phyloP scores from a whole-genome alignment of 805 yeast species.

The Cyberlindnera euphorbiae region DNA sequence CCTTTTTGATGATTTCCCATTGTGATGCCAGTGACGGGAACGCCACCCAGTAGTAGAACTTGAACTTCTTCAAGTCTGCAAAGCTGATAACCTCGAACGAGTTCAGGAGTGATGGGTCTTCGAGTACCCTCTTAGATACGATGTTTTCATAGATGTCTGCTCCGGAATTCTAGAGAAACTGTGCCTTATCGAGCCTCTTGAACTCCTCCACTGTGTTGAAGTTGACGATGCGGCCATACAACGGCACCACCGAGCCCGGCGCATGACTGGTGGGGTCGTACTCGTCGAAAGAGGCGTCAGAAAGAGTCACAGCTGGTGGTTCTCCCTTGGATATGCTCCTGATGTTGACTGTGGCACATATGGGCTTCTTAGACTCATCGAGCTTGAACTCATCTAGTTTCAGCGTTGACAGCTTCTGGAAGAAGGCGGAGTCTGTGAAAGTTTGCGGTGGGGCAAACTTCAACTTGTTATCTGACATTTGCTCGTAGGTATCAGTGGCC shows the following conservation, averaged over 20 bases:
- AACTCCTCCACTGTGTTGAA: constrained; percentile 86
- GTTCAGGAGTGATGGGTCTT: constrained; percentile 37
- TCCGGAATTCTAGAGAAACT: constrained; percentile 44
- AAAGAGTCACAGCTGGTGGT: constrained; percentile 25
- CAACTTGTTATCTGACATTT: constrained; percentile 9
- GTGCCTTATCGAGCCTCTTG: constrained; percentile 59
- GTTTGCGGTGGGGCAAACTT: constrained; percentile 50
- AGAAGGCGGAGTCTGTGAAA: constrained; percentile 83
- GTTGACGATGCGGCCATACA: constrained; percentile 46
- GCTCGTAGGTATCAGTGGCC: too few species aligned
- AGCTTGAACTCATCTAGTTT: constrained; percentile 74
- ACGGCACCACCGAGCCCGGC: constrained; percentile 16
- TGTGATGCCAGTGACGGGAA: constrained; percentile 58
- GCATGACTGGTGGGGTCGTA: constrained; percentile 17
- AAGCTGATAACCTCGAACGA: constrained; percentile 56
- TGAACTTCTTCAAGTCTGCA: constrained; percentile 86
- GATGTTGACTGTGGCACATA: constrained; percentile 28
- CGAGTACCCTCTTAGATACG: constrained; percentile 29
- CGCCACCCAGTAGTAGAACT: constrained; percentile 86
- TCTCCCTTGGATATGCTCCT: constrained; percentile 28
- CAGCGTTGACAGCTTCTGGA: constrained; percentile 63
- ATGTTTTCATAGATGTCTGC: constrained; percentile 27
- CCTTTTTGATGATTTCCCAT: constrained; percentile 34
- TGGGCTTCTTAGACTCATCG: constrained; percentile 25
- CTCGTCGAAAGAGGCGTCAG: constrained; percentile 28